Evolutionary conservation across 176 grass and related monocot genomes (phyloP).

Genomic region (Stipa capillata): DNA sequence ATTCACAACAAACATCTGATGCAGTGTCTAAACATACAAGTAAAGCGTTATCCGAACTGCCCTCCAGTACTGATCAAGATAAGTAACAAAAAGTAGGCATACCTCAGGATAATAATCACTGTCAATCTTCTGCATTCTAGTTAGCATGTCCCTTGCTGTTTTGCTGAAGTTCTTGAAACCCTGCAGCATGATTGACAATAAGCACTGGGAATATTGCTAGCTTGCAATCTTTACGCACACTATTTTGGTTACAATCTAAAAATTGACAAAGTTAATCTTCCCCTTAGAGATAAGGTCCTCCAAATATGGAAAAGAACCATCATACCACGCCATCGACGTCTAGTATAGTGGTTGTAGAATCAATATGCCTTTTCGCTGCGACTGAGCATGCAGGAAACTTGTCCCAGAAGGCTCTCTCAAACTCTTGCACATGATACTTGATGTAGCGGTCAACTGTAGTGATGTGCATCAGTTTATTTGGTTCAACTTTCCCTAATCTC

Average conservation of each 20-base stretch:
- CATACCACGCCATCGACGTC: conserved; percentile 88
- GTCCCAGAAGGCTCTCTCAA: conserved; percentile 69
- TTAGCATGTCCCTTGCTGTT: conserved; percentile 76
- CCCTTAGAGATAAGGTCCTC: neutral
- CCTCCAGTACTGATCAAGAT: neutral
- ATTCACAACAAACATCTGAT: conserved; percentile 97
- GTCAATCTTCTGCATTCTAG: conserved; percentile 88
- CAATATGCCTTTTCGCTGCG: conserved; percentile 67
- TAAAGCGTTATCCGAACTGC: neutral
- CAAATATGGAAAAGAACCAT: conserved; percentile 18
- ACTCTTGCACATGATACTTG: conserved; percentile 87
- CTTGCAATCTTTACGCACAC: neutral
- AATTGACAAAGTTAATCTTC: neutral
- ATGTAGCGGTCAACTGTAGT: conserved; percentile 82
- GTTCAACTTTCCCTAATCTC: conserved; percentile 73
- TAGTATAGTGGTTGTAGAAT: conserved; percentile 76
- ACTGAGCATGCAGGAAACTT: conserved; percentile 73
- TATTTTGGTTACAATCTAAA: neutral
- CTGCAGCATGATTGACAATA: conserved; percentile 20
- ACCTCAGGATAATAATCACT: conserved; percentile 97
- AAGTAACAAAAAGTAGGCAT: conserved; percentile 5
- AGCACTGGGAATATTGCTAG: neutral
- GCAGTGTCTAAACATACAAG: conserved; percentile 53
- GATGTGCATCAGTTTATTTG: conserved; percentile 68
- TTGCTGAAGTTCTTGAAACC: conserved; percentile 93